Conservation (phyloP, 331 rosid genomes). For the Dryas integrifolia region DNA sequence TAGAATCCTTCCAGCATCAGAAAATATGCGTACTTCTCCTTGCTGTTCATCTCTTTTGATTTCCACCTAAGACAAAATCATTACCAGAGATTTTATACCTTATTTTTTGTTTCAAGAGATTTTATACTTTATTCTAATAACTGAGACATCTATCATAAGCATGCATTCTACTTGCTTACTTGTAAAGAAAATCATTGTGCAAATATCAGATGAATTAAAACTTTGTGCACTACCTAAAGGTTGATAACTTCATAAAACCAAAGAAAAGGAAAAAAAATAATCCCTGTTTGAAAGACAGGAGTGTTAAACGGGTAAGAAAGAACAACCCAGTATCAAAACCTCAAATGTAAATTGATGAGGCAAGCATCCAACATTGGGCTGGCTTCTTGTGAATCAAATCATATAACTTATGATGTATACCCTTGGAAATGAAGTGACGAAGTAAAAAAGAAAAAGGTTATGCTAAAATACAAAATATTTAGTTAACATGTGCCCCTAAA, state of each 20-base stretch:
- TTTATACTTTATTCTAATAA: background rate
- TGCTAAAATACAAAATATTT: background rate
- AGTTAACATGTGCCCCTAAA: background rate
- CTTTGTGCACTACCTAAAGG: background rate
- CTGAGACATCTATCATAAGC: background rate
- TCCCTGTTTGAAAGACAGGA: background rate
- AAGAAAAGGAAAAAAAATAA: background rate
- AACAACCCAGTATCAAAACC: background rate
- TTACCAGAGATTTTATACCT: background rate
- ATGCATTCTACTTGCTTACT: background rate
- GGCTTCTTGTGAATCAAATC: conserved; percentile 12
- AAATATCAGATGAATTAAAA: background rate
- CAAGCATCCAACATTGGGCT: background rate
- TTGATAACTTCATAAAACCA: background rate
- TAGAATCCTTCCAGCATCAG: conserved; percentile 92
- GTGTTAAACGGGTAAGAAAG: background rate
- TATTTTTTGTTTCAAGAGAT: background rate
- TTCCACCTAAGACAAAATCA: conserved; percentile 56
- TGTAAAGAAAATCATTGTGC: background rate
- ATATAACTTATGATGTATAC: background rate
- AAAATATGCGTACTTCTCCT: conserved; percentile 73
- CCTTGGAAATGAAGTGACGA: background rate
- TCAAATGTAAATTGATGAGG: background rate
- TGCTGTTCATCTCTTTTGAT: conserved; percentile 73
- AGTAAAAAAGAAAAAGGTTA: background rate